Base-by-base conservation (phyloP, 2,329 filamentous ascomycete genomes). In the Colletotrichum sp. region DNA sequence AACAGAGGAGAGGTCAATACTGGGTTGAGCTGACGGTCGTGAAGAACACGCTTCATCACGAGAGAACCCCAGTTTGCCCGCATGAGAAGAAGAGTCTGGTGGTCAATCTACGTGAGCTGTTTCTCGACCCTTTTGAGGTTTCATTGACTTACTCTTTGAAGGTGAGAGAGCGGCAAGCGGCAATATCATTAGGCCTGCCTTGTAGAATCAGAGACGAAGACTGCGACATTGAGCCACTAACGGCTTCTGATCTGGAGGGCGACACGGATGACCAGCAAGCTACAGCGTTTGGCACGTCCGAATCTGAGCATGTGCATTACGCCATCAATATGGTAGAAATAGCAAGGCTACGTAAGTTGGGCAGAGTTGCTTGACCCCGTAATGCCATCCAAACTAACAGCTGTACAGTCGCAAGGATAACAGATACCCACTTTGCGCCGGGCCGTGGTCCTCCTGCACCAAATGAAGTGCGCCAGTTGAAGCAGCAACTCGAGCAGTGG, bases 41-140 rank as follows among this genome's bases (percentile, higher is more conserved):
- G 1, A 13, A 70, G 74, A 21, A 70, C 74, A 5, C 55, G 43
- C 3, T 70, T 76, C 24, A 70, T 52, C 3, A 74, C 74, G 2
- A 32, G 67, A 28, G 74, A 74, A 10, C 24, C 61, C 2, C 61
- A 67, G 15, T 62, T 82, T 5, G 81, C 82, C n/a, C 81, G 82
- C 73, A 76, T 89, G 38, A 85, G 87, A 78, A 85, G 87, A 71
- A 80, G 88, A 7, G 86, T 90, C 8, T 91, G 89, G 88, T 90
- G 89, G 89, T 87, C 88, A 8, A 85, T 90, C 9, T 90, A 90
- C 70, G 75, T 76, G 21, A 70, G 71, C 43, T 8, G 10, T 21
- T 61, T n/a, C 5, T n/a, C 28, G 4, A 21, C 4, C 0, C 5
- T 16, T 3, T 43, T 13, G 15, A 43, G 3, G 0, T n/a, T 13